Evolutionary conservation across 345 rosid genomes (phyloP).

Genomic region (Eutrema yunnanense): DNA sequence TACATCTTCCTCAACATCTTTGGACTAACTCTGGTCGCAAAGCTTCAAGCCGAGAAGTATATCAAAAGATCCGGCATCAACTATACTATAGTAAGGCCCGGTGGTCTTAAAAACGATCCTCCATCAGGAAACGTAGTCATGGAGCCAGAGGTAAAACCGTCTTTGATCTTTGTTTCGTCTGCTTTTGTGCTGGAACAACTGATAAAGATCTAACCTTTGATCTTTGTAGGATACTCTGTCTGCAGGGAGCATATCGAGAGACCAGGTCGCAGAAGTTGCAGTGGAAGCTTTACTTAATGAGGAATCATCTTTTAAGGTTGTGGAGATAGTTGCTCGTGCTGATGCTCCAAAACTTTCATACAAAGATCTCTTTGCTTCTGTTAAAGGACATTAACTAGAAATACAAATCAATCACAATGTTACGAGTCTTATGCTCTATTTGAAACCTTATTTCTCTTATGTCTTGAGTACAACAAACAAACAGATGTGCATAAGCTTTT

Average conservation of each 20-base stretch:
- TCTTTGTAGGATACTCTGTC: constrained; percentile 58
- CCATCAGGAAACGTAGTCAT: constrained; percentile 74
- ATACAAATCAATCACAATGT: constrained; percentile 4
- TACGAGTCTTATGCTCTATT: constrained; percentile 12
- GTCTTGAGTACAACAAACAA: constrained; percentile 19
- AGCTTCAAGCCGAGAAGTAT: constrained; percentile 88
- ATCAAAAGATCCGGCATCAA: constrained; percentile 69
- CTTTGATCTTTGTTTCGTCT: background rate
- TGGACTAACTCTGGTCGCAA: constrained; percentile 78
- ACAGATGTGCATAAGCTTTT: constrained; percentile 3
- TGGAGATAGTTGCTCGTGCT: constrained; percentile 66
- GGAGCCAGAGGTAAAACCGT: constrained; percentile 70
- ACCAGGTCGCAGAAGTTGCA: constrained; percentile 77
- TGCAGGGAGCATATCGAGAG: constrained; percentile 79
- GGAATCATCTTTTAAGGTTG: constrained; percentile 69
- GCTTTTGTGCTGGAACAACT: background rate
- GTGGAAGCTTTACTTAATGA: constrained; percentile 62
- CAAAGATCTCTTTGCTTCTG: constrained; percentile 66
- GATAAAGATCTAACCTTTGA: background rate
- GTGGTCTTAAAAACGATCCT: constrained; percentile 77
- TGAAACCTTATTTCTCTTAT: background rate
- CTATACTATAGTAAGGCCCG: constrained; percentile 84
- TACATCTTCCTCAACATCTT: constrained; percentile 79
- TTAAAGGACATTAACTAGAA: constrained; percentile 36
- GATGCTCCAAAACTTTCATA: constrained; percentile 60